phyloP scores from a whole-genome alignment of 2,329 filamentous ascomycete species.

The Calonectria fujianensis region DNA sequence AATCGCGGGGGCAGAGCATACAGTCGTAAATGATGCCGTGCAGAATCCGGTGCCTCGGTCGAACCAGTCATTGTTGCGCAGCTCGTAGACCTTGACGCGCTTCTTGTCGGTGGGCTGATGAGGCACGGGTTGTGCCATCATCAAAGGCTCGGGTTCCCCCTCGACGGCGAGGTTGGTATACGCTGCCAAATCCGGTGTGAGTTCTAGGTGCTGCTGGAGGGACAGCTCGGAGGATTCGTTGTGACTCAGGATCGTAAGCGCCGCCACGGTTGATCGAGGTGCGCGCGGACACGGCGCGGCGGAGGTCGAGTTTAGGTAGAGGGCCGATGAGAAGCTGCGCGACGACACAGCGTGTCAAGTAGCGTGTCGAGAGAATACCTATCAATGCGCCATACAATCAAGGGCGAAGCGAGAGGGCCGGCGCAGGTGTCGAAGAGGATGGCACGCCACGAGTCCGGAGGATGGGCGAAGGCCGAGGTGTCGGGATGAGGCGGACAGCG shows the following conservation, averaged over 20 bases:
- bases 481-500: conserved; percentile 45
- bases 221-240: conserved; percentile 73
- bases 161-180: conserved; percentile 70
- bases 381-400: conserved; percentile 60
- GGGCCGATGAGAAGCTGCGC: conserved; percentile 44
- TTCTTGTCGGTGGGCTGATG: conserved; percentile 80
- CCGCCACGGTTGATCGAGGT: conserved; percentile 70
- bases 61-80: conserved; percentile 99
- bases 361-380: conserved; percentile 46
- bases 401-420: conserved; percentile 42
- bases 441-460: conserved; percentile 51
- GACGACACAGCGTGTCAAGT: conserved; percentile 46
- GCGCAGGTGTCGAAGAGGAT: conserved; percentile 45
- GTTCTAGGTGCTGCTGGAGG: conserved; percentile 76
- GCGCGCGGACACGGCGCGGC: conserved; percentile 57
- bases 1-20: conserved; percentile 67
- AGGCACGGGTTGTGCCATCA: conserved; percentile 84
- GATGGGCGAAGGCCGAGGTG: conserved; percentile 39
- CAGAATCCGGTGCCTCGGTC: conserved; percentile 98
- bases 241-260: conserved; percentile 73
- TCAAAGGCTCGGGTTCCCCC: conserved; percentile 76
- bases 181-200: conserved; percentile 71
- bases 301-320: conserved; percentile 44
- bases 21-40: conserved; percentile 83
- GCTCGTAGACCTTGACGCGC: conserved; percentile 98